Conservation (phyloP, 768 basidiomycete genomes). For the Russula virescens region DNA sequence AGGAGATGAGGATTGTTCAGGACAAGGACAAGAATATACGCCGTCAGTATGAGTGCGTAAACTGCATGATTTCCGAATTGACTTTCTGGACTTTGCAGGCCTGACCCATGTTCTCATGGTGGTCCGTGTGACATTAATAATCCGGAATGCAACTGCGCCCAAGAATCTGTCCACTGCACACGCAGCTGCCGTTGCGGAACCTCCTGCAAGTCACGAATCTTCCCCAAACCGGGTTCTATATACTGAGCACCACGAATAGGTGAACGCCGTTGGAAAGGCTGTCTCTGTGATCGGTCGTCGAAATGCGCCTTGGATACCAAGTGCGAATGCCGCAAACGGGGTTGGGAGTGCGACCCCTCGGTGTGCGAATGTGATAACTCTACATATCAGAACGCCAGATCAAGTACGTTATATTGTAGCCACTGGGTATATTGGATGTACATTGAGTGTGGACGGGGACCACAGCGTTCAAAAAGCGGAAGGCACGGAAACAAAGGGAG, state of each 20-base stretch:
- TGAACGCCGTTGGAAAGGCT: conserved; percentile 50
- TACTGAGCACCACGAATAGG: conserved; percentile 35
- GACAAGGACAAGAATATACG: neutral
- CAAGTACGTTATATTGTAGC: neutral
- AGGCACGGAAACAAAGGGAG: neutral
- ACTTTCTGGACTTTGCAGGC: conserved; percentile 27
- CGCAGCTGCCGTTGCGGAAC: conserved; percentile 47
- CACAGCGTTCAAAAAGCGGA: neutral
- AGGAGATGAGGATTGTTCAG: neutral
- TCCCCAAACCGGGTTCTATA: neutral
- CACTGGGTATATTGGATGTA: neutral
- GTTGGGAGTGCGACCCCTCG: conserved; percentile 65
- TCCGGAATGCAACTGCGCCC: conserved; percentile 44
- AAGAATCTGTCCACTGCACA: conserved; percentile 48
- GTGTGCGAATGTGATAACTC: conserved; percentile 49
- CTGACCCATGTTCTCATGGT: conserved; percentile 46
- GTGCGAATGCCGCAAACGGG: conserved; percentile 48
- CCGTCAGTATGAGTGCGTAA: neutral
- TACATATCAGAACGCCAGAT: conserved; percentile 25
- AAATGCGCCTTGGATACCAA: no score
- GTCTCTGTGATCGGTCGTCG: conserved; percentile 33
- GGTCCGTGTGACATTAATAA: conserved; percentile 45
- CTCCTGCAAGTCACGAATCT: conserved; percentile 38
- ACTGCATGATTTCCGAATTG: no score
- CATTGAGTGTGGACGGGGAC: neutral